Evolutionary conservation across 2,329 filamentous ascomycete genomes (phyloP).

Genomic region (Nannizzia gypsea): DNA sequence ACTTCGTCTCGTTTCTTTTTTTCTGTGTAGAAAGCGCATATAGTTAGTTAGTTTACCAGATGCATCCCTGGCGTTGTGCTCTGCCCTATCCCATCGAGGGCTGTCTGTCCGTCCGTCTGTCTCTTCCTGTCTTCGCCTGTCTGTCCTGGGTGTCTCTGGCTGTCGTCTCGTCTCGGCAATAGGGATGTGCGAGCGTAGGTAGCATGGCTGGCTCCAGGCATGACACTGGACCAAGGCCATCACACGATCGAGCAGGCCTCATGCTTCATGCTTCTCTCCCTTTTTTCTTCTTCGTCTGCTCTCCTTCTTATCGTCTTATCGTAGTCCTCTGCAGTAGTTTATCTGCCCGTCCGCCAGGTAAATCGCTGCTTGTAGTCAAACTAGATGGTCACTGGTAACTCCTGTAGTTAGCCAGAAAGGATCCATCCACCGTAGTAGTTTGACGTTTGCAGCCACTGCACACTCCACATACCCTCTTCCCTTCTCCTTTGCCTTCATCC

Average conservation of each 20-base stretch:
- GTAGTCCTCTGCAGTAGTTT: not conserved
- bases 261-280: not conserved
- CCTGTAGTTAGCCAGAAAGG: too few relatives aligned
- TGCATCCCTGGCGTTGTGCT: too few relatives aligned
- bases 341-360: too few relatives aligned
- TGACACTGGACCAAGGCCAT: not conserved
- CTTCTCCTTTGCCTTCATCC: not conserved
- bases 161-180: not conserved
- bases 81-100: not conserved
- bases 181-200: not conserved
- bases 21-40: too few relatives aligned
- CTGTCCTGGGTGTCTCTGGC: not conserved
- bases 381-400: too few relatives aligned
- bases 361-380: too few relatives aligned
- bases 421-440: not conserved
- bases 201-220: not conserved
- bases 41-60: too few relatives aligned
- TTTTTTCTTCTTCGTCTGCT: not conserved
- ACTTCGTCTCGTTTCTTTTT: conserved; percentile 2
- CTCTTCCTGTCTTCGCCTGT: not conserved
- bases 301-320: not conserved
- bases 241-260: not conserved
- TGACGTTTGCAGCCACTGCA: not conserved
- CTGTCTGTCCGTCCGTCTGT: not conserved
- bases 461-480: not conserved